Conservation (phyloP, 192 early-diverging fungal genomes). For the Coemansia sp. region DNA sequence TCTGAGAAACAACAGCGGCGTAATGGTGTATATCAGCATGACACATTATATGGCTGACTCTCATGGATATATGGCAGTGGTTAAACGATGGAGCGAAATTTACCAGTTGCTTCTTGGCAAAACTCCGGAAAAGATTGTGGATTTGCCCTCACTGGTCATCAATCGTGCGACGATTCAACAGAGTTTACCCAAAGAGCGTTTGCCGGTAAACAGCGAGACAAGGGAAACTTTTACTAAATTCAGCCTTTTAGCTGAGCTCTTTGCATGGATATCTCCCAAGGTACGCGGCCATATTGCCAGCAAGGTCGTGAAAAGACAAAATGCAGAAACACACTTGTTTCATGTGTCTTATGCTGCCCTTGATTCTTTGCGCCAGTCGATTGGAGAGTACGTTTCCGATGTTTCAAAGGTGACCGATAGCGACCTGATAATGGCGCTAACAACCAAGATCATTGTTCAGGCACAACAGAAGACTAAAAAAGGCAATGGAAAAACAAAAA, state of each 20-base stretch:
- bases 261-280: slow-evolving; percentile 47
- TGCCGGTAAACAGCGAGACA: slow-evolving; percentile 25
- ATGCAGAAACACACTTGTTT: slow-evolving; percentile 46
- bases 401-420: slow-evolving; percentile 17
- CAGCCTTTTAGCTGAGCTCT: slow-evolving; percentile 29
- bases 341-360: slow-evolving; percentile 30
- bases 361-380: slow-evolving; percentile 17
- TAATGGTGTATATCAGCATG: slow-evolving; percentile 43
- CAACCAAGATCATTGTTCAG: slow-evolving; percentile 33
- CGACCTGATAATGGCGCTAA: slow-evolving; percentile 29
- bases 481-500: not conserved
- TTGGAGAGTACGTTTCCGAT: slow-evolving; percentile 20
- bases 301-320: slow-evolving; percentile 29
- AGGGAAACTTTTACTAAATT: slow-evolving; percentile 15
- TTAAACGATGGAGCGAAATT: slow-evolving; percentile 38
- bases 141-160: slow-evolving; percentile 18
- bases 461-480: slow-evolving; percentile 19
- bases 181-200: slow-evolving; percentile 30
- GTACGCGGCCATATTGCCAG: slow-evolving; percentile 29
- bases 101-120: slow-evolving; percentile 18
- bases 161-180: slow-evolving; percentile 16
- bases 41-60: slow-evolving; percentile 43
- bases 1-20: slow-evolving; percentile 38
- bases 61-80: slow-evolving; percentile 32
- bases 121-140: slow-evolving; percentile 2